Evolutionary conservation across 306 rosid genomes (phyloP), one percentile per base, ranked within the genome.

Genomic region (Vicia sativa): DNA sequence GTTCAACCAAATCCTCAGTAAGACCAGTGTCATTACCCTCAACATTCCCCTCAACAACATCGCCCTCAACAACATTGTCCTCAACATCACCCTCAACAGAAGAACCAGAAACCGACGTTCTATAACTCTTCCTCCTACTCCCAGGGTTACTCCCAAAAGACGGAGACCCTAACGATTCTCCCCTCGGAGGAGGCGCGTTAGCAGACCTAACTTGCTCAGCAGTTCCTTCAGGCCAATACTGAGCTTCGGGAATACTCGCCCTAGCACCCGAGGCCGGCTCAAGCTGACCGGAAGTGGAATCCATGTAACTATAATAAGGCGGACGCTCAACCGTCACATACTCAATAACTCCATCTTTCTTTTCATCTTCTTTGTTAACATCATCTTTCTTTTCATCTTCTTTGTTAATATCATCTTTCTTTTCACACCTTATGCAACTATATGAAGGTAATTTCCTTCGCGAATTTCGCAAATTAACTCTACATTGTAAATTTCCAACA

Each of bases 201-300:
- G 89, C 99, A 56, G 97, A 90, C 78, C 96, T 82, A 14, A 93
- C 97, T 39, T 70, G 90, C 64, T 79, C 84, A 39, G 88, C 90
- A 62, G 99, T 93, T 48, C 99, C 99, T 74, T 93, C 99, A 21
- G 97, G 96, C 99, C 97, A 93, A 78, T 80, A 93, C 16, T 93
- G 95, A 31, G 78, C 80, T n/a, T 72, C 96, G 0, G 97, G 99
- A 80, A 93, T 83, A 79, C 97, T 90, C 21, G 99, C 90, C 39
- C 99, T 87, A 62, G 97, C 99, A 28, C 99, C 99, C 18, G 99
- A 93, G 23, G 99, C 99, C 0, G 99, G 99, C 71, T 93, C 99
- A 19, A 93, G 89, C 84, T 83, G 87, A 71, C 97, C 99, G 1
- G 99, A 93, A 65, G 96, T 90, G 1, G 97, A 88, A 78, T 93